Evolutionary conservation across 139 green algal species (phyloP), one percentile per base, ranked within the genome.

Genomic region (Chlorella sp.): DNA sequence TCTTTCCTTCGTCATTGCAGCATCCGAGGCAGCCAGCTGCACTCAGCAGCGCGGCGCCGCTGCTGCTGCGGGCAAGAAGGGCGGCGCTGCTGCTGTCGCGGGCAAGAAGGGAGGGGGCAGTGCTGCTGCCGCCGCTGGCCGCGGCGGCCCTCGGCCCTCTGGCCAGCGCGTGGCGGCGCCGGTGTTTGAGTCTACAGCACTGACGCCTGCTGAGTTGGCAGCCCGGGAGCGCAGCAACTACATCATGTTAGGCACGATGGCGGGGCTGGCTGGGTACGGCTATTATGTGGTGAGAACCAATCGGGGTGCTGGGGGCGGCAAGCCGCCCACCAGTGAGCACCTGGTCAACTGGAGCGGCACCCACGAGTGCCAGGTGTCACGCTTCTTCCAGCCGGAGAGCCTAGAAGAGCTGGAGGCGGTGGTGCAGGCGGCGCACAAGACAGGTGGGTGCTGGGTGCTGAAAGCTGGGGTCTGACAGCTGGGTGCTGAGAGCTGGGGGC

Each of bases 331-430:
- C 37, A 36, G 82, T 15, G 78, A 93, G 42, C 85, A 94, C 11
- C 76, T 98, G n/a, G 89, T 95, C 53, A 99, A 99, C 93, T 99
- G 98, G 98, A 98, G 95, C 32, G 96, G 89, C 81, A 99, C 98
- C n/a, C 97, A 99, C 88, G 92, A 95, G 78, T 83, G 71, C 39
- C 28, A 84, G 34, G 90, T 88, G 71, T 40, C 88, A 83, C 91
- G 88, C n/a, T 95, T 95, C 34, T 97, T 96, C 90, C 93, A 97
- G 84, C 97, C 98, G 4, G 97, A 99, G 90, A 97, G 83, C 30
- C 85, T 96, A 86, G 92, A 94, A 81, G 96, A 99, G 90, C 93
- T 99, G 48, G 96, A 98, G 90, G 83, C 83, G 3, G 92, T 98
- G 15, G 93, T 99, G 0, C 69, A 68, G 2, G 40, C 94, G 22